Evolutionary conservation across 2,329 filamentous ascomycete genomes (phyloP).

Genomic region (Talaromyces sp.): DNA sequence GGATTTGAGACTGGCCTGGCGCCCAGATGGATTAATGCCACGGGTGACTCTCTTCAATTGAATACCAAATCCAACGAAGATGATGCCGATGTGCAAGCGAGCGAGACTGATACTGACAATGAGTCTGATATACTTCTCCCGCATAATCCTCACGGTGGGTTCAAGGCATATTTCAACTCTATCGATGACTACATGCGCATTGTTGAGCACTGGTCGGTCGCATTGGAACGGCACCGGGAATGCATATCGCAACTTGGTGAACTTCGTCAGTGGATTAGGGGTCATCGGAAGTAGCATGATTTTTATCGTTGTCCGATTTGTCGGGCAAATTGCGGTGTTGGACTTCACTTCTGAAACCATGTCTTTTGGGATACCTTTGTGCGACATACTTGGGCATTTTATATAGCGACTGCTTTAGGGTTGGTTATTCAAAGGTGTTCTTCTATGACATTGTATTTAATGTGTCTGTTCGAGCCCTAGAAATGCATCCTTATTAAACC

Average conservation of each 20-base stretch:
- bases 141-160: conserved; percentile 39
- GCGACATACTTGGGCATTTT: background rate
- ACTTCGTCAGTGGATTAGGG: conserved; percentile 38
- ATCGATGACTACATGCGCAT: conserved; percentile 46
- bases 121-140: conserved; percentile 31
- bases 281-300: conserved; percentile 28
- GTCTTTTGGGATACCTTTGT: background rate
- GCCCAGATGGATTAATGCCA: conserved; percentile 51
- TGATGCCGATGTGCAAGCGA: conserved; percentile 14
- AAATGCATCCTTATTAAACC: background rate
- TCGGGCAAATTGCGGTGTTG: background rate
- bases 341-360: background rate
- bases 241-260: conserved; percentile 42
- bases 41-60: conserved; percentile 45
- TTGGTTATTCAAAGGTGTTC: background rate
- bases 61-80: conserved; percentile 24
- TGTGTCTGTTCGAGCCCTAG: no score
- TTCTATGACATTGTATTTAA: no score
- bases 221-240: conserved; percentile 44
- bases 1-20: conserved; percentile 45
- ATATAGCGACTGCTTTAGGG: background rate
- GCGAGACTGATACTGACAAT: conserved; percentile 24
- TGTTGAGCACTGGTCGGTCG: conserved; percentile 48
- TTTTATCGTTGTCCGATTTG: background rate
- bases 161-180: conserved; percentile 43